A percentile compares a stretch with the other conserved stretches of the same genome.
phyloP scores from a whole-genome alignment of 805 yeast genomes.

The Clavispora asparagi region DNA sequence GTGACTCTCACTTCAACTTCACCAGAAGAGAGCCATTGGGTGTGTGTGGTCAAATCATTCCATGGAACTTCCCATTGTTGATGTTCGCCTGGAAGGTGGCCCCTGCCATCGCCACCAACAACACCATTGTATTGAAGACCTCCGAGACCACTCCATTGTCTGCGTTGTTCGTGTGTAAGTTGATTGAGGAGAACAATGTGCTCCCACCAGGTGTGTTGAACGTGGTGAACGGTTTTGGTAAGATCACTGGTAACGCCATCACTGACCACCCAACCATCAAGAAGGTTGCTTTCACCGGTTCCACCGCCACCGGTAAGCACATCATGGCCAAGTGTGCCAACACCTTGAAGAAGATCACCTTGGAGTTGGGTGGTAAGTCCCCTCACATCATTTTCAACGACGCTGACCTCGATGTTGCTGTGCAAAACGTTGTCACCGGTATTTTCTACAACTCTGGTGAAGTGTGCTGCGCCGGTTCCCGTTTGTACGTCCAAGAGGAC shows the following conservation, averaged over 20 bases:
- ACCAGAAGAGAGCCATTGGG: slow-evolving; percentile 89
- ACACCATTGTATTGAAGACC: slow-evolving; percentile 80
- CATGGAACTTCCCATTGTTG: slow-evolving; percentile 94
- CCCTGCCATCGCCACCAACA: slow-evolving; percentile 89
- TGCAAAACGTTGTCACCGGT: slow-evolving; percentile 70
- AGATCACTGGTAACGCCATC: slow-evolving; percentile 76
- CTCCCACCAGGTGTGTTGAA: slow-evolving; percentile 84
- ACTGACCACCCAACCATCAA: slow-evolving; percentile 74
- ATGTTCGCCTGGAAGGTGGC: slow-evolving; percentile 96
- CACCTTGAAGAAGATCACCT: slow-evolving; percentile 77
- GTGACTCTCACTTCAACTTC: slow-evolving; percentile 65
- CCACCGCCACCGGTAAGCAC: slow-evolving; percentile 82
- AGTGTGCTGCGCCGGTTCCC: slow-evolving; percentile 92
- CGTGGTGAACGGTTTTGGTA: slow-evolving; percentile 82
- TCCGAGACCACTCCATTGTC: slow-evolving; percentile 92
- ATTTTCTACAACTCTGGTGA: slow-evolving; percentile 94
- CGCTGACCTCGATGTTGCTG: slow-evolving; percentile 73
- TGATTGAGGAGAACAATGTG: slow-evolving; percentile 76
- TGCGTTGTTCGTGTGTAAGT: slow-evolving; percentile 68
- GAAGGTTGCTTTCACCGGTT: slow-evolving; percentile 93
- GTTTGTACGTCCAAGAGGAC: slow-evolving; percentile 81
- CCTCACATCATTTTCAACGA: slow-evolving; percentile 87
- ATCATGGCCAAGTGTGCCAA: slow-evolving; percentile 81
- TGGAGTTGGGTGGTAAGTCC: slow-evolving; percentile 96
- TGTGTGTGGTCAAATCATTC: slow-evolving; percentile 92